phyloP scores from a whole-genome alignment of 2,329 filamentous ascomycete species.

The Rosellinia necatrix region DNA sequence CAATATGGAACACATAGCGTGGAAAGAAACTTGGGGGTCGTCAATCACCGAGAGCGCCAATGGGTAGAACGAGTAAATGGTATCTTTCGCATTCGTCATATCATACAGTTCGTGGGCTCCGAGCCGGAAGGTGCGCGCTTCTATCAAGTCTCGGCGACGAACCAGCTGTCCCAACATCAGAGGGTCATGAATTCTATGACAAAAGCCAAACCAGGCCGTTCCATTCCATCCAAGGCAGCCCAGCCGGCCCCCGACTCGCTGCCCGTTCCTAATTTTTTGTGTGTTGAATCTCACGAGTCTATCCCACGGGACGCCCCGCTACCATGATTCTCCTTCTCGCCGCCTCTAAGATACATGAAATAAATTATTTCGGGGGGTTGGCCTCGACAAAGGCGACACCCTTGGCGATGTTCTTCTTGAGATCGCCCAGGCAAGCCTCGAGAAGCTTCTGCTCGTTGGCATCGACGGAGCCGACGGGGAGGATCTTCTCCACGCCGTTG shows the following conservation, averaged over 20 bases:
- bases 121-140: slow-evolving; percentile 19
- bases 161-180: slow-evolving; percentile 24
- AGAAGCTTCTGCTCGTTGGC: slow-evolving; percentile 87
- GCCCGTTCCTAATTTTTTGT: slow-evolving; percentile 13
- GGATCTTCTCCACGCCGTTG: slow-evolving; percentile 93
- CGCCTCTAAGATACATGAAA: slow-evolving; percentile 7
- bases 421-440: slow-evolving; percentile 79
- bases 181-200: slow-evolving; percentile 19
- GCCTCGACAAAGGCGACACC: slow-evolving; percentile 66
- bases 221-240: slow-evolving; percentile 26
- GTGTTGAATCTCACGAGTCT: slow-evolving; percentile 16
- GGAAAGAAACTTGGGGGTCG: too few relatives aligned
- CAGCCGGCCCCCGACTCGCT: slow-evolving; percentile 11
- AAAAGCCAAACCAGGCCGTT: slow-evolving; percentile 22
- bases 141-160: slow-evolving; percentile 19
- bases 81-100: slow-evolving; percentile 33
- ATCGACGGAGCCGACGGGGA: slow-evolving; percentile 82
- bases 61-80: slow-evolving; percentile 17
- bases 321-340: slow-evolving; percentile 1
- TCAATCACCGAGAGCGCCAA: too few relatives aligned
- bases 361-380: slow-evolving; percentile 64
- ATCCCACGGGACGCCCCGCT: slow-evolving; percentile 20
- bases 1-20: too few relatives aligned
- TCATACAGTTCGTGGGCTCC: slow-evolving; percentile 34
- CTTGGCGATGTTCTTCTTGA: slow-evolving; percentile 97